Conservation (phyloP, 768 basidiomycete genomes). For the Kwoniella heveanensis region DNA sequence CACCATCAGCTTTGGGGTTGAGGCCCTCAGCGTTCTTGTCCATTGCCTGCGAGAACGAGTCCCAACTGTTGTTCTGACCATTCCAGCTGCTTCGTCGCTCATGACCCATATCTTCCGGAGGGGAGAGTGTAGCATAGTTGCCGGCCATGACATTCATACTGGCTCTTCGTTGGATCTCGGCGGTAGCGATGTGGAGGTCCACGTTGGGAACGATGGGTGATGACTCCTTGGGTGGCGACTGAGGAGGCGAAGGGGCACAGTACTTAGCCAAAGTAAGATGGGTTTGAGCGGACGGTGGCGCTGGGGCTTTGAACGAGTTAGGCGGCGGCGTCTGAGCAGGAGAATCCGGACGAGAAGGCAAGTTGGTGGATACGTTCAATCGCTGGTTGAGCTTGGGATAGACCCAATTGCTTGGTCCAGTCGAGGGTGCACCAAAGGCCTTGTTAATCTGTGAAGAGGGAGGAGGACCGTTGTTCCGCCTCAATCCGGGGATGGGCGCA, state of each 20-base stretch:
- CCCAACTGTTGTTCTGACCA: conserved; percentile 41
- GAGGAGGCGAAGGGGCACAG: conserved; percentile 54
- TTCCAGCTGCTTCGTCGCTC: conserved; percentile 53
- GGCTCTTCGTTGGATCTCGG: conserved; percentile 14
- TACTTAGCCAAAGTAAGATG: conserved; percentile 52
- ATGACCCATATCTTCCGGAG: conserved; percentile 29
- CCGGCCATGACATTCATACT: conserved; percentile 43
- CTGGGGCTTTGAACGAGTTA: conserved; percentile 37
- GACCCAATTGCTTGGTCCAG: conserved; percentile 40
- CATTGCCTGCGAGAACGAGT: conserved; percentile 37
- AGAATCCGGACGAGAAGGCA: conserved; percentile 34
- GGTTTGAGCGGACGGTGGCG: conserved; percentile 47
- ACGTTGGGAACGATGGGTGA: neutral
- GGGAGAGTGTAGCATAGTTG: conserved; percentile 39
- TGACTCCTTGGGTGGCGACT: conserved; percentile 44
- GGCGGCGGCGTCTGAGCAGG: conserved; percentile 37
- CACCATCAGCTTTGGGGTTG: conserved; percentile 30
- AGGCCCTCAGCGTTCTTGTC: conserved; percentile 8
- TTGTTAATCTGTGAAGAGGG: conserved; percentile 30
- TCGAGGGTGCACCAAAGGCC: conserved; percentile 33
- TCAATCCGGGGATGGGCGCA: conserved; percentile 35
- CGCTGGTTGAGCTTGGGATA: conserved; percentile 36
- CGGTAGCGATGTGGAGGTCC: conserved; percentile 3
- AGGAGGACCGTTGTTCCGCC: conserved; percentile 25
- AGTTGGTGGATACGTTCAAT: conserved; percentile 1